Evolutionary conservation across 768 basidiomycete genomes (phyloP).

Genomic region (Naganishia friedmannii): DNA sequence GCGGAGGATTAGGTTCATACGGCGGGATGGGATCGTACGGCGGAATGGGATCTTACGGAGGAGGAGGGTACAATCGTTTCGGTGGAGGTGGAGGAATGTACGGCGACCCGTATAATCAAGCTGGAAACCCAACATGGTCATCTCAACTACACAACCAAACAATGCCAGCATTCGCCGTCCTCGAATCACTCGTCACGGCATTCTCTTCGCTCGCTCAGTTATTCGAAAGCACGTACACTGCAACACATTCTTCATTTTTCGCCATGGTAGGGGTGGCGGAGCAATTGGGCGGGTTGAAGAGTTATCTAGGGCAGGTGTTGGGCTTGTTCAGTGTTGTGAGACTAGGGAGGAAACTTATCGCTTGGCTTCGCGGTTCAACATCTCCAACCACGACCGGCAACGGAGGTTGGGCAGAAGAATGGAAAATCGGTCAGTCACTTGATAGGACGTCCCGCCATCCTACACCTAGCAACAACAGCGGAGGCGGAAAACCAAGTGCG

Average conservation of each 20-base stretch:
- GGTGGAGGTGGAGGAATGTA: slow-evolving; percentile 55
- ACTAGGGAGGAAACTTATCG: slow-evolving; percentile 45
- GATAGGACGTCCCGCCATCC: slow-evolving; percentile 30
- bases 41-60: slow-evolving; percentile 26
- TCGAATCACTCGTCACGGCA: slow-evolving; percentile 92
- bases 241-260: slow-evolving; percentile 90
- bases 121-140: slow-evolving; percentile 63
- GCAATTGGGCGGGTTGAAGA: slow-evolving; percentile 84
- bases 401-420: slow-evolving; percentile 49
- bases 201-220: slow-evolving; percentile 94
- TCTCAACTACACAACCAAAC: slow-evolving; percentile 86
- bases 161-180: slow-evolving; percentile 83
- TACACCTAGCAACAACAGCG: slow-evolving; percentile 21
- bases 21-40: slow-evolving; percentile 4
- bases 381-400: slow-evolving; percentile 3
- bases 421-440: slow-evolving; percentile 35
- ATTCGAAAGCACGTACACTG: slow-evolving; percentile 96
- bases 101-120: slow-evolving; percentile 48
- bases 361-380: slow-evolving; percentile 66
- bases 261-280: slow-evolving; percentile 87
- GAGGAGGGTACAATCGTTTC: slow-evolving; percentile 36
- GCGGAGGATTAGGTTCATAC: not conserved
- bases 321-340: slow-evolving; percentile 84
- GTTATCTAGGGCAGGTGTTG: slow-evolving; percentile 88
- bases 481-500: slow-evolving; percentile 59